Conservation (phyloP, 2,329 filamentous ascomycete genomes). For the Chaetomium sp. region DNA sequence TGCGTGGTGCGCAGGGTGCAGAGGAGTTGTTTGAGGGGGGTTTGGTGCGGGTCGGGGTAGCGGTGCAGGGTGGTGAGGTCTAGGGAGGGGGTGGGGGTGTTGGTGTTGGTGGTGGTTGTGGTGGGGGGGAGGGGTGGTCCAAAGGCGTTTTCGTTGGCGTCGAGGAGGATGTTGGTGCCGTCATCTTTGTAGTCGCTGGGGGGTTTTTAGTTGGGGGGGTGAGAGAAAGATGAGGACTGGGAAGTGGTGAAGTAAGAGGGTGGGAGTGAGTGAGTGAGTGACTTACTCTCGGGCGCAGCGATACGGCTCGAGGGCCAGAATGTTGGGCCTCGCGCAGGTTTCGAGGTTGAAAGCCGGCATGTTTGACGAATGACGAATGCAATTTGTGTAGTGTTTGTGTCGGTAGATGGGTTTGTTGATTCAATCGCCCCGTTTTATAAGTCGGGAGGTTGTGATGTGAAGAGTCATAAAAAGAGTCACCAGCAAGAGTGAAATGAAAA, state of each 20-base stretch:
- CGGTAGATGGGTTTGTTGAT: not conserved
- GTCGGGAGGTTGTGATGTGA: not conserved
- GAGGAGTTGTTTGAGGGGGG: conserved; percentile 79
- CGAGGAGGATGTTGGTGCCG: conserved; percentile 90
- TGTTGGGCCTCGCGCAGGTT: conserved; percentile 75
- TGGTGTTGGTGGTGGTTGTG: conserved; percentile 47
- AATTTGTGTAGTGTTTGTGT: not conserved
- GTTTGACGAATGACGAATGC: not conserved
- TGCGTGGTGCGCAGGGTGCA: conserved; percentile 87
- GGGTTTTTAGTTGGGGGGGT: conserved; percentile 27
- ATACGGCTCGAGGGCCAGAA: conserved; percentile 75
- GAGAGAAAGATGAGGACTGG: not conserved
- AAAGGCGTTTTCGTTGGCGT: conserved; percentile 97
- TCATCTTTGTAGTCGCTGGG: conserved; percentile 97
- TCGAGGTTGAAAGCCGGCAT: conserved; percentile 72
- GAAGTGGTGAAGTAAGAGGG: not conserved
- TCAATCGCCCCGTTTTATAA: not conserved
- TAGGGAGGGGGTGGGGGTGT: conserved; percentile 54
- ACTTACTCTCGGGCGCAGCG: conserved; percentile 79
- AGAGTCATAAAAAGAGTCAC: conserved; percentile 24
- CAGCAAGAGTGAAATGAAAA: not conserved
- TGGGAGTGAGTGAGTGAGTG: conserved; percentile 21
- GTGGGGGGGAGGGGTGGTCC: conserved; percentile 66
- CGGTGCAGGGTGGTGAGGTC: conserved; percentile 84
- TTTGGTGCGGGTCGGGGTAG: conserved; percentile 96